Conservation (phyloP, 1,284 basidiomycete species). For the Ceratobasidium sp. region DNA sequence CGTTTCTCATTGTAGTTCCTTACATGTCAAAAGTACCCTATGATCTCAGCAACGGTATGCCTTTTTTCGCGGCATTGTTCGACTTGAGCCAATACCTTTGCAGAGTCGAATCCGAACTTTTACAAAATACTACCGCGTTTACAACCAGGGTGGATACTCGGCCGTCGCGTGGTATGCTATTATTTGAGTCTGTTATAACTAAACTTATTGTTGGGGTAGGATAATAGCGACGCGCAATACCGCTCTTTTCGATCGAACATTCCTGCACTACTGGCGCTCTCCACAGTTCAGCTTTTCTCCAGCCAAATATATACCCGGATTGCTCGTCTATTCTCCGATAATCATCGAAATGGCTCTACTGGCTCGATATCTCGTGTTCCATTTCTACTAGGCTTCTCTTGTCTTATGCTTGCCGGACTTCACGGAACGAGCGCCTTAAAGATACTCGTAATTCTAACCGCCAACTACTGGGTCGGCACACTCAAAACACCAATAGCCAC, state of each 20-base stretch:
- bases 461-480: slow-evolving; percentile 77
- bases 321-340: slow-evolving; percentile 47
- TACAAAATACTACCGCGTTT: slow-evolving; percentile 67
- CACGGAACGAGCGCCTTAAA: slow-evolving; percentile 90
- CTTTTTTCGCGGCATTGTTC: background rate
- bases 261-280: slow-evolving; percentile 66
- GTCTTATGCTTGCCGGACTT: slow-evolving; percentile 78
- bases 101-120: slow-evolving; percentile 82
- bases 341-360: slow-evolving; percentile 46
- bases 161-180: slow-evolving; percentile 69
- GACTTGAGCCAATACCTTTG: slow-evolving; percentile 30
- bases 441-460: slow-evolving; percentile 72
- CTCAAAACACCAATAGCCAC: slow-evolving; percentile 64
- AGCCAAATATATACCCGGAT: slow-evolving; percentile 56
- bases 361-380: slow-evolving; percentile 59
- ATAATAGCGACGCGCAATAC: slow-evolving; percentile 88
- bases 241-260: slow-evolving; percentile 83
- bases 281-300: slow-evolving; percentile 54
- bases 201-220: slow-evolving; percentile 59
- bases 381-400: slow-evolving; percentile 66
- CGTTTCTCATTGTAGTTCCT: slow-evolving; percentile 73
- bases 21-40: slow-evolving; percentile 85
- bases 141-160: slow-evolving; percentile 74
- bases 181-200: slow-evolving; percentile 44
- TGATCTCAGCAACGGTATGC: slow-evolving; percentile 78